These are phyloP conservation scores for Cucurbitaria berberidis DNA, from an alignment of 2,329 filamentous ascomycete species.

Conservation along the genomic window DNA sequence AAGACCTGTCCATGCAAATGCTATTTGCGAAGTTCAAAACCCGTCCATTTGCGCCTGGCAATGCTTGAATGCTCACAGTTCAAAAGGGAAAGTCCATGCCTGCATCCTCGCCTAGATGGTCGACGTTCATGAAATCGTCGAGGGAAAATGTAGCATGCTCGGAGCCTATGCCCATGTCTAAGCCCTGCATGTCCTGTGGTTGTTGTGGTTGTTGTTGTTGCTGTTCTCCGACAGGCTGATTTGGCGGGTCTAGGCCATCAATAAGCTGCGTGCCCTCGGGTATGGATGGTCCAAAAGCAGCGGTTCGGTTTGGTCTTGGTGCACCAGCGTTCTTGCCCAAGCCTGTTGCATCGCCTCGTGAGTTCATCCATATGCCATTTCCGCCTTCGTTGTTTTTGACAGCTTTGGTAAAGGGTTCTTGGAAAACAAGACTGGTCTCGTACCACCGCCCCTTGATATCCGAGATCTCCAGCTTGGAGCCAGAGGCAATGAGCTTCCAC, in stretches of 20 bases:
- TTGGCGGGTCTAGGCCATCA: conserved; percentile 46
- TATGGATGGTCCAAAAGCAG: conserved; percentile 53
- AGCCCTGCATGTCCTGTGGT: conserved; percentile 11
- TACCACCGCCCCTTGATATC: conserved; percentile 68
- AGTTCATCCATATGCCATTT: conserved; percentile 57
- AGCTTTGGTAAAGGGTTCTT: conserved; percentile 38
- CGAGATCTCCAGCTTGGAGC: conserved; percentile 48
- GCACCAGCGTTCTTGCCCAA: conserved; percentile 34
- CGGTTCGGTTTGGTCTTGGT: conserved; percentile 40
- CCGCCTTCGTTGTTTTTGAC: conserved; percentile 50
- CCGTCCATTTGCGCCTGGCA: neutral
- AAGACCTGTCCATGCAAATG: neutral
- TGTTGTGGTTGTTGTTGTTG: conserved; percentile 16
- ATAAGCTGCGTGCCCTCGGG: conserved; percentile 47
- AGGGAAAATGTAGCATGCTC: conserved; percentile 21
- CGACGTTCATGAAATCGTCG: conserved; percentile 54
- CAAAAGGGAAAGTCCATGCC: conserved; percentile 16
- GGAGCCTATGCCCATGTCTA: conserved; percentile 19
- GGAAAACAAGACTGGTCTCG: conserved; percentile 59
- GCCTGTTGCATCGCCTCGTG: conserved; percentile 49
- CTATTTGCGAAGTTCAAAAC: neutral
- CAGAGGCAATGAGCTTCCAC: conserved; percentile 52
- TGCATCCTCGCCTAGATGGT: conserved; percentile 39
- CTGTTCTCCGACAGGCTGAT: conserved; percentile 5
- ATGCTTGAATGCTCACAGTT: neutral